phyloP scores from a whole-genome alignment of 495 filamentous ascomycete species.

The Podospora pseudoanserina region DNA sequence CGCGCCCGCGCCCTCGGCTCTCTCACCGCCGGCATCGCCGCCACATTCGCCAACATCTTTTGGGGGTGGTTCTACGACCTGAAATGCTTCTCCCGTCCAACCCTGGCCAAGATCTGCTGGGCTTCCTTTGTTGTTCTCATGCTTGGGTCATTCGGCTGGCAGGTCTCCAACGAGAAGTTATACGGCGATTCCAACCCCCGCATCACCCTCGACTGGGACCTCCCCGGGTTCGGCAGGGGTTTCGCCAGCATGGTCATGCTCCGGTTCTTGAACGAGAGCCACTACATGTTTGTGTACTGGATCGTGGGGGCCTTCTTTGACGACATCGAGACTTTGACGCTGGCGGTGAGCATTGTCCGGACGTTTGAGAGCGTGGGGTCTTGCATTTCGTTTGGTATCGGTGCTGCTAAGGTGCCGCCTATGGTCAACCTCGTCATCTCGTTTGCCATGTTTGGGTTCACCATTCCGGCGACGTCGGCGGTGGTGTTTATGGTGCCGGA shows the following conservation, averaged over 20 bases:
- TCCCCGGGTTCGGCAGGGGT: slow-evolving; percentile 39
- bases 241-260: slow-evolving; percentile 41
- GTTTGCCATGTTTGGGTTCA: slow-evolving; percentile 41
- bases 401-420: slow-evolving; percentile 38
- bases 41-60: slow-evolving; percentile 46
- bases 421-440: slow-evolving; percentile 45
- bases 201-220: slow-evolving; percentile 39
- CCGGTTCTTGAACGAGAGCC: slow-evolving; percentile 42
- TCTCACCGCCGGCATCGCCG: slow-evolving; percentile 46
- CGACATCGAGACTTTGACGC: slow-evolving; percentile 45
- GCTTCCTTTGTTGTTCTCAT: slow-evolving; percentile 32
- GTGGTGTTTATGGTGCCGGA: slow-evolving; percentile 41
- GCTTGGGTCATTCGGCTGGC: slow-evolving; percentile 38
- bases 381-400: slow-evolving; percentile 49
- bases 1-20: slow-evolving; percentile 50
- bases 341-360: slow-evolving; percentile 47
- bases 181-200: slow-evolving; percentile 29
- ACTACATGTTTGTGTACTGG: slow-evolving; percentile 50
- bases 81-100: slow-evolving; percentile 33
- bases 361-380: slow-evolving; percentile 50
- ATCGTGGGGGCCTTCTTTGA: slow-evolving; percentile 49
- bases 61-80: slow-evolving; percentile 49
- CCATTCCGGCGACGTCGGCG: slow-evolving; percentile 36
- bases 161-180: slow-evolving; percentile 38
- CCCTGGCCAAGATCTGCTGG: slow-evolving; percentile 37